These are phyloP conservation scores for Populus nigra DNA, from an alignment of 345 rosid species.

Conservation along the genomic window DNA sequence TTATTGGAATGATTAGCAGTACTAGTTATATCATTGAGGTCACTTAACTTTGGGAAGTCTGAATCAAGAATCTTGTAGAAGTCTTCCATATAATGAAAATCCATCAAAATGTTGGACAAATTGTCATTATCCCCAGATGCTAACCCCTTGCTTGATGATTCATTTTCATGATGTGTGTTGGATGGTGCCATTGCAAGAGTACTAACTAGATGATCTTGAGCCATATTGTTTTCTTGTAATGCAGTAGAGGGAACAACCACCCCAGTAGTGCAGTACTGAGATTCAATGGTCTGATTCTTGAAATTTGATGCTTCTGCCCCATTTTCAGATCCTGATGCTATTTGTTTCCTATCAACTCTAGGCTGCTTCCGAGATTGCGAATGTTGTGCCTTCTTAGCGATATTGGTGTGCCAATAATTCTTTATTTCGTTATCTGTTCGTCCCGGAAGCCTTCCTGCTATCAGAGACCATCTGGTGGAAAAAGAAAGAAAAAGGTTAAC, in stretches of 20 bases:
- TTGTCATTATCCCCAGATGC: background rate
- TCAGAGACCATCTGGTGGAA: slow-evolving; percentile 38
- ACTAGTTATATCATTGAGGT: background rate
- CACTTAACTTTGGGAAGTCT: slow-evolving; percentile 3
- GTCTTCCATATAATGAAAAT: slow-evolving; percentile 32
- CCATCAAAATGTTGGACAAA: slow-evolving; percentile 10
- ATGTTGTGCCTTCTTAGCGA: slow-evolving; percentile 26
- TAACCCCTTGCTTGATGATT: background rate
- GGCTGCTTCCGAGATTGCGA: background rate
- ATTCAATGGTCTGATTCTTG: background rate
- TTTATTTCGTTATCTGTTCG: slow-evolving; percentile 46
- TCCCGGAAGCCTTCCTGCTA: slow-evolving; percentile 45
- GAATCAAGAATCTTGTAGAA: slow-evolving; percentile 29
- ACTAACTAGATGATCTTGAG: background rate
- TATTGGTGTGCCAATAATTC: slow-evolving; percentile 43
- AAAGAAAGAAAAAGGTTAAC: background rate
- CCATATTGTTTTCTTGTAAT: background rate
- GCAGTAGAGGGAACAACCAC: background rate
- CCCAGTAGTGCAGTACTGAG: background rate
- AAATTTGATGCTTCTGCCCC: background rate
- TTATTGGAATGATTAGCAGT: background rate
- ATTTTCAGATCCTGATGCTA: background rate
- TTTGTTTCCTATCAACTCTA: background rate
- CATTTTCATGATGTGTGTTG: background rate
- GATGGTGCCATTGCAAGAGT: background rate